Base-by-base conservation (phyloP, 2,329 filamentous ascomycete genomes). In the Fusarium aywerte region DNA sequence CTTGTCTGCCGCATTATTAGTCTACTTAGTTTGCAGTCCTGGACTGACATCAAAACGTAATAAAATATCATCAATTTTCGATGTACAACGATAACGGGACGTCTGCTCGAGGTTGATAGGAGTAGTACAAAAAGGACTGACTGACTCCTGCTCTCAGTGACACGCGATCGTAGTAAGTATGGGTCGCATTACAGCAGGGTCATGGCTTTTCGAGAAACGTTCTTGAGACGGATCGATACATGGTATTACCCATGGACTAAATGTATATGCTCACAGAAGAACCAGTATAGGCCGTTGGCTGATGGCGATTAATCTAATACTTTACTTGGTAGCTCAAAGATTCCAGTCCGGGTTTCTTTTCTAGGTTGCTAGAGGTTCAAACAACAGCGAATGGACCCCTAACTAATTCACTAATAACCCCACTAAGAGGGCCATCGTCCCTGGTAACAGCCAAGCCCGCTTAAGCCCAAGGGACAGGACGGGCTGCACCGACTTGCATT, bases 381-480 rank as follows among this genome's bases (percentile, higher is more conserved):
- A n/a, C 10, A 39, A 15, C 8, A 40, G 15, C 13, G 15, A 47
- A 23, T 12, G 15, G 12, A 18, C 16, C 25, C 33, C 4, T 57
- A 39, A n/a, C 29, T 13, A 39, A 39, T 31, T 20, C 40, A 47
- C 55, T 21, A 21, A 36, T 1, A 25, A 36, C 54, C 55, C 45
- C 35, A 42, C 58, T 47, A 27, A 16, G 27, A 38, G n/a, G 32
- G 32, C 20, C 47, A 63, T 62, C 38, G 59, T 57, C 49, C 57
- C 56, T 62, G 57, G 56, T 53, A 47, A 61, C 47, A 45, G 56
- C 40, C 21, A 35, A 47, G 32, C 20, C 20, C 21, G 39, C 36
- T 5, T 27, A 21, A 32, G 20, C 29, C 38, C 29, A 27, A 45
- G 12, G 13, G 39, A 36, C 43, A 38, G 54, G 38, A 43, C 53